A percentile compares a stretch with the other conserved stretches of the same genome.
Evolutionary conservation across 2,329 filamentous ascomycete genomes (phyloP).

Genomic region (Aspergillus sp.): DNA sequence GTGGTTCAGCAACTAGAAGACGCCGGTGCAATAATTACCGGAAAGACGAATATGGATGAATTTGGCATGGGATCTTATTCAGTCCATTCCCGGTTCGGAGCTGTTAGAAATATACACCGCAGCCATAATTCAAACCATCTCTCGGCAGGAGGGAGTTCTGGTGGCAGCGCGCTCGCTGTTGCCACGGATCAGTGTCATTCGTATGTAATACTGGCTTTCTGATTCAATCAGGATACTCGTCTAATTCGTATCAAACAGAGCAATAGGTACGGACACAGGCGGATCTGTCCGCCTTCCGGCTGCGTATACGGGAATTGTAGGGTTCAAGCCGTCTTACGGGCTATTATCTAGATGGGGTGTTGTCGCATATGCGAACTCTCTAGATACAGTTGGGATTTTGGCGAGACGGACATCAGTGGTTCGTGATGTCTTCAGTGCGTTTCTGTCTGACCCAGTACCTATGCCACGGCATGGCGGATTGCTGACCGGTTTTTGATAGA

Average conservation of each 20-base stretch:
- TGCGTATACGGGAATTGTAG: slow-evolving; percentile 78
- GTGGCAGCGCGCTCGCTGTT: slow-evolving; percentile 87
- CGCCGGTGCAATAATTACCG: slow-evolving; percentile 63
- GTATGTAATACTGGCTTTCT: slow-evolving; percentile 37
- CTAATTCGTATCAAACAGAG: slow-evolving; percentile 42
- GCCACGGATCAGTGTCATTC: slow-evolving; percentile 61
- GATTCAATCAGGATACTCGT: background rate
- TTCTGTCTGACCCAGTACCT: slow-evolving; percentile 24
- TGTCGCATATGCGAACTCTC: slow-evolving; percentile 85
- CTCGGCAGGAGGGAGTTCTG: slow-evolving; percentile 86
- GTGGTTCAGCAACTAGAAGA: slow-evolving; percentile 68
- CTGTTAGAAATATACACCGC: slow-evolving; percentile 57
- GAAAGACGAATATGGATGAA: slow-evolving; percentile 93
- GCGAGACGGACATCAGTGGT: slow-evolving; percentile 56
- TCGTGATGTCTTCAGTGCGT: slow-evolving; percentile 51
- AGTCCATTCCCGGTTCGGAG: slow-evolving; percentile 64
- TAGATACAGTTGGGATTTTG: slow-evolving; percentile 85
- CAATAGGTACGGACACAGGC: slow-evolving; percentile 90
- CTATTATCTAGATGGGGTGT: slow-evolving; percentile 83
- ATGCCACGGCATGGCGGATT: background rate
- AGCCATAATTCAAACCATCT: slow-evolving; percentile 41
- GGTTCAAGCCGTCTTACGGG: slow-evolving; percentile 91
- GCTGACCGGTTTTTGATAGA: slow-evolving; percentile 35
- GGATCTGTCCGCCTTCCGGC: slow-evolving; percentile 85
- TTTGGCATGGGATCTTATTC: slow-evolving; percentile 94